Evolutionary conservation across 2,329 filamentous ascomycete species (phyloP).

Genomic region (Xylariaceae sp.): DNA sequence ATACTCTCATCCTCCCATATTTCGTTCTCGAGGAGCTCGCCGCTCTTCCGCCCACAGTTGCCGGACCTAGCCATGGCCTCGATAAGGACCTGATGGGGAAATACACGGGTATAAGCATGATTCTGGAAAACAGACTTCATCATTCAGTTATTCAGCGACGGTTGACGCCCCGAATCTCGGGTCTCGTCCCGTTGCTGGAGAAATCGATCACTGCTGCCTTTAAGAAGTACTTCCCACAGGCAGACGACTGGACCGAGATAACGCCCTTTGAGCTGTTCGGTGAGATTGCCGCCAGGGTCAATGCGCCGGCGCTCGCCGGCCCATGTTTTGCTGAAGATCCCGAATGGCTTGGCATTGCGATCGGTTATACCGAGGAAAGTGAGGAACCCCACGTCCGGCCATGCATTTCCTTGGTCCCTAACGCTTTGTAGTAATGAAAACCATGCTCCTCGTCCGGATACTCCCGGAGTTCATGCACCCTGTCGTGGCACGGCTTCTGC

Average conservation of each 20-base stretch:
- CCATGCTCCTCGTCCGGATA: slow-evolving; percentile 8
- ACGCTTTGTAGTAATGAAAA: slow-evolving; percentile 10
- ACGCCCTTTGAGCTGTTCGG: slow-evolving; percentile 3
- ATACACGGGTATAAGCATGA: slow-evolving; percentile 14
- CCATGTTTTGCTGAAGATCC: slow-evolving; percentile 4
- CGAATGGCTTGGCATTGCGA: slow-evolving; percentile 7
- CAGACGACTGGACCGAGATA: slow-evolving; percentile 10
- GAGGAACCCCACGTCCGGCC: neutral
- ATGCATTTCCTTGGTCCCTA: neutral
- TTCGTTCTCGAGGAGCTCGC: slow-evolving; percentile 12
- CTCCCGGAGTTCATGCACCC: slow-evolving; percentile 10
- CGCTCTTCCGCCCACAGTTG: slow-evolving; percentile 9
- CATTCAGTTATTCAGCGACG: slow-evolving; percentile 19
- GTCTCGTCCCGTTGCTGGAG: slow-evolving; percentile 11
- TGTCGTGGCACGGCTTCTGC: slow-evolving; percentile 9
- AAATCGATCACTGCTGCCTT: neutral
- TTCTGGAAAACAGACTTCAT: slow-evolving; percentile 15
- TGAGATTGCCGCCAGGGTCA: slow-evolving; percentile 1
- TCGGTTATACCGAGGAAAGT: slow-evolving; percentile 13
- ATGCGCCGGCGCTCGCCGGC: slow-evolving; percentile 8
- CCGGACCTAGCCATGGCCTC: slow-evolving; percentile 8
- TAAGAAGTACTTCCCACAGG: neutral
- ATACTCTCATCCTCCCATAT: slow-evolving; percentile 7
- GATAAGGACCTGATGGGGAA: slow-evolving; percentile 15
- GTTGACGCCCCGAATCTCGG: slow-evolving; percentile 13